phyloP scores from a whole-genome alignment of 2,329 filamentous ascomycete genomes.

The Helicocarpus griseus region DNA sequence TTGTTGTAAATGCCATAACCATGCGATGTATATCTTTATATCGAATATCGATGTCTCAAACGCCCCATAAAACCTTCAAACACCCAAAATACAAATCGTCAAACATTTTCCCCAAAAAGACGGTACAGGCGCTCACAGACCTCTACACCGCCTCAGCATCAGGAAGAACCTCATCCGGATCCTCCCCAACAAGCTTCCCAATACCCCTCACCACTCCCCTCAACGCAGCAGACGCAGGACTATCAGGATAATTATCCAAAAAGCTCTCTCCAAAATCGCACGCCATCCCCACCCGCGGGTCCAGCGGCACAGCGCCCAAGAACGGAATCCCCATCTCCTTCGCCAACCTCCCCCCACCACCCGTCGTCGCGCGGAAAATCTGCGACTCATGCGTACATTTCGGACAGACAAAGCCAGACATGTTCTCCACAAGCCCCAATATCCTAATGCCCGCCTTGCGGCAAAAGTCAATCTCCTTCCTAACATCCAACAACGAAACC shows the following conservation, averaged over 20 bases:
- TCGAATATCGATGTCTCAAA: background rate
- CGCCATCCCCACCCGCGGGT: constrained; percentile 89
- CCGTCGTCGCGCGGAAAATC: constrained; percentile 87
- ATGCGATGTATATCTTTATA: no score
- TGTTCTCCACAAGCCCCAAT: constrained; percentile 90
- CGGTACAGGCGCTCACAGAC: background rate
- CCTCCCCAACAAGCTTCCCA: constrained; percentile 54
- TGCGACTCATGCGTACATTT: constrained; percentile 71
- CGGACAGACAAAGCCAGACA: constrained; percentile 94
- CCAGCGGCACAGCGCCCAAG: constrained; percentile 78
- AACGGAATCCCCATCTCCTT: constrained; percentile 83
- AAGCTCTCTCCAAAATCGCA: constrained; percentile 98
- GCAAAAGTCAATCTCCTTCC: constrained; percentile 98
- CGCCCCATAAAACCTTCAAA: background rate
- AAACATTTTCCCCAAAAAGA: background rate
- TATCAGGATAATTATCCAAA: constrained; percentile 87
- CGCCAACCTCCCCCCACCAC: constrained; percentile 70
- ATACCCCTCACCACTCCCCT: constrained; percentile 69
- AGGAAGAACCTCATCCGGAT: constrained; percentile 38
- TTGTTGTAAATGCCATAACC: constrained; percentile 1
- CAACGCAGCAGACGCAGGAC: constrained; percentile 76
- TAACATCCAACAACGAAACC: constrained; percentile 79
- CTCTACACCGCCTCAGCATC: background rate
- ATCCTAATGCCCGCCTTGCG: constrained; percentile 84
- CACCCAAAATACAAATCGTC: no score